Percentiles rank a stretch among this genome's conserved stretches.
These are phyloP conservation scores for Tricholoma matsutake DNA, from an alignment of 768 basidiomycete species.

Conservation along the genomic window DNA sequence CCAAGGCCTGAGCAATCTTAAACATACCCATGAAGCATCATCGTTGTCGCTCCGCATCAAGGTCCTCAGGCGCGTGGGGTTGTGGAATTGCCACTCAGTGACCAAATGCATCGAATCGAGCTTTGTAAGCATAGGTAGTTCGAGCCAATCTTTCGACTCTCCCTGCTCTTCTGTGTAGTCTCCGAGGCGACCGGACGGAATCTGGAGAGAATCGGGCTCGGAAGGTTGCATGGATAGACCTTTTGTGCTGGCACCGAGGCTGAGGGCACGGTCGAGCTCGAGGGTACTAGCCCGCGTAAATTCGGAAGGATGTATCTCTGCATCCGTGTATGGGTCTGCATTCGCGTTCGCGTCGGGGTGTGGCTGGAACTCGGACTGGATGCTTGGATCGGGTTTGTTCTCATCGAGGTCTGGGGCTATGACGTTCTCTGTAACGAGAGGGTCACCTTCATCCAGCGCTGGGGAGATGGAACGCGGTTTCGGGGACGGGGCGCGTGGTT, in stretches of 20 bases:
- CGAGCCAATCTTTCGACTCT: constrained; percentile 63
- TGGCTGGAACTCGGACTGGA: background rate
- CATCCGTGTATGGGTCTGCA: constrained; percentile 10
- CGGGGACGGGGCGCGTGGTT: constrained; percentile 34
- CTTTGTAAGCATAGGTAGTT: constrained; percentile 67
- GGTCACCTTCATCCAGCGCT: constrained; percentile 21
- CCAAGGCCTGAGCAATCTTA: background rate
- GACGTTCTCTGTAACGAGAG: constrained; percentile 7
- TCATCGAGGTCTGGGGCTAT: background rate
- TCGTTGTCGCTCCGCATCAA: constrained; percentile 83
- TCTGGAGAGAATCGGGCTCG: constrained; percentile 12
- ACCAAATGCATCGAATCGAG: constrained; percentile 72
- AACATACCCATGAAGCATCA: constrained; percentile 69
- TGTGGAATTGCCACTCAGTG: constrained; percentile 87
- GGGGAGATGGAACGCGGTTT: constrained; percentile 22
- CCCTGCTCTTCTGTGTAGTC: constrained; percentile 27
- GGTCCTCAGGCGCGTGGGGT: constrained; percentile 62
- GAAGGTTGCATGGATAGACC: constrained; percentile 15
- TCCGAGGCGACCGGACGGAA: background rate
- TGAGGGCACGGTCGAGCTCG: constrained; percentile 15
- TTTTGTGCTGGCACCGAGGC: constrained; percentile 14
- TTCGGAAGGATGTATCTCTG: constrained; percentile 8
- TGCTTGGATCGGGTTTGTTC: background rate
- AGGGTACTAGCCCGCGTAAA: constrained; percentile 18
- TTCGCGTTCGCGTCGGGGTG: background rate